Base-by-base conservation (phyloP, 163 green algal genomes). In the Chloromonas sp. region DNA sequence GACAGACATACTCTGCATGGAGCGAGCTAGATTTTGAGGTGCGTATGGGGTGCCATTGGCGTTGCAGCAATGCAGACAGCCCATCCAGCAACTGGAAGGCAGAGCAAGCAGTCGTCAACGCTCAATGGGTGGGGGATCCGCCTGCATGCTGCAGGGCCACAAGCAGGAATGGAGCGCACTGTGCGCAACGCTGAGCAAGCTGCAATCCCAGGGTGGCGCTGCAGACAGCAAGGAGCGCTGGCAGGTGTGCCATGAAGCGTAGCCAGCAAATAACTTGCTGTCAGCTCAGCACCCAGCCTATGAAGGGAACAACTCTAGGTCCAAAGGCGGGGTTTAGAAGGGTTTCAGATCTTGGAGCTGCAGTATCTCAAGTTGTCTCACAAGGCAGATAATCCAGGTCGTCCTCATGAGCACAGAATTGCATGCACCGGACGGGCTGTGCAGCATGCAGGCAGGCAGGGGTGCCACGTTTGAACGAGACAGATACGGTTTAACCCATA, bases 131-230 rank as follows among this genome's bases (percentile, higher is more conserved):
- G 13, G 59, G 13, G 11, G 3, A 60, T 13, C 77, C 57, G 77
- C 13, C 77, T 83, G 14, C n/a, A 70, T 57, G 58, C 2, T 79
- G 3, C 84, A 89, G 87, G 62, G 81, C 0, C 81, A 81, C 8
- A 87, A 86, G 77, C 71, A 84, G 36, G 87, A 87, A 14, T 89
- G 87, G 87, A 84, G 87, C 60, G 70, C 62, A 60, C 71, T 86
- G 0, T 87, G 83, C 60, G 70, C 58, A 2, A 61, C 84, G 70
- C 82, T 89, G 13, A 84, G n/a, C 78, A 83, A 59, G 60, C 74
- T 59, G 58, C 81, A 14, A 36, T 36, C 36, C 36, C 36, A 36
- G 36, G 36, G 59, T 77, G n/a, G 11, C 14, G 81, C 62, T 74
- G 14, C 0, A 77, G 60, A 1, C 57, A 76, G 70, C 80, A 80